Evolutionary conservation across 768 basidiomycete genomes (phyloP).

Genomic region (Panaeolus cyanescens): DNA sequence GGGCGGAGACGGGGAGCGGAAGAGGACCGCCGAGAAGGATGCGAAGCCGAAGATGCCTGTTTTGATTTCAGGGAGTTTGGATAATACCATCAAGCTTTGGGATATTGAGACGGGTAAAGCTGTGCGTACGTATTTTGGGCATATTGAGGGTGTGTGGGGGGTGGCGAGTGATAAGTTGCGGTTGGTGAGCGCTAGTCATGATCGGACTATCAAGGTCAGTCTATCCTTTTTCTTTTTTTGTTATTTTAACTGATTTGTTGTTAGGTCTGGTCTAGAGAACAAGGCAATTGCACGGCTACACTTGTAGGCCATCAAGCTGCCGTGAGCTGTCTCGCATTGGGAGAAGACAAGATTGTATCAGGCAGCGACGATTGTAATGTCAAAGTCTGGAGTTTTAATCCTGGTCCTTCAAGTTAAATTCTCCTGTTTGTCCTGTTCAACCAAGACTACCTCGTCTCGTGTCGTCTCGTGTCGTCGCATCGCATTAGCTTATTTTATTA

Average conservation of each 20-base stretch:
- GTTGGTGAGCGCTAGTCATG: conserved; percentile 91
- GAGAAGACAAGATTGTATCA: conserved; percentile 96
- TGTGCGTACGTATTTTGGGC: conserved; percentile 87
- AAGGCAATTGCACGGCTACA: conserved; percentile 84
- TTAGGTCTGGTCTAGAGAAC: conserved; percentile 93
- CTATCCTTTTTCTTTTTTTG: conserved; percentile 6
- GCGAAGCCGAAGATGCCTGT: conserved; percentile 58
- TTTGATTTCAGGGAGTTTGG: conserved; percentile 86
- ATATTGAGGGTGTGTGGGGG: conserved; percentile 98
- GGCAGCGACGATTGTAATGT: conserved; percentile 92
- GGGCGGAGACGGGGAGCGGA: neutral
- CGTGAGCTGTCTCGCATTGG: conserved; percentile 86
- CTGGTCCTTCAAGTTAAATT: conserved; percentile 32
- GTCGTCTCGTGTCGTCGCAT: conserved; percentile 2
- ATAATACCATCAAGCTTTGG: conserved; percentile 97
- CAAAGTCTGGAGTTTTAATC: conserved; percentile 78
- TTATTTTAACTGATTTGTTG: conserved; percentile 9
- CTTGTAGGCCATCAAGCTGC: conserved; percentile 94
- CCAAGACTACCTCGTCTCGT: too few relatives aligned
- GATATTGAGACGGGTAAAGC: conserved; percentile 86
- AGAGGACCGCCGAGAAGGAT: neutral
- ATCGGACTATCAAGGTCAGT: conserved; percentile 93
- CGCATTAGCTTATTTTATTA: conserved; percentile 4
- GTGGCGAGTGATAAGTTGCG: conserved; percentile 91
- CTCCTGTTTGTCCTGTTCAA: too few relatives aligned